Evolutionary conservation across 345 rosid species (phyloP), one percentile per base, ranked within the genome.

Genomic region (Isatis tinctoria): DNA sequence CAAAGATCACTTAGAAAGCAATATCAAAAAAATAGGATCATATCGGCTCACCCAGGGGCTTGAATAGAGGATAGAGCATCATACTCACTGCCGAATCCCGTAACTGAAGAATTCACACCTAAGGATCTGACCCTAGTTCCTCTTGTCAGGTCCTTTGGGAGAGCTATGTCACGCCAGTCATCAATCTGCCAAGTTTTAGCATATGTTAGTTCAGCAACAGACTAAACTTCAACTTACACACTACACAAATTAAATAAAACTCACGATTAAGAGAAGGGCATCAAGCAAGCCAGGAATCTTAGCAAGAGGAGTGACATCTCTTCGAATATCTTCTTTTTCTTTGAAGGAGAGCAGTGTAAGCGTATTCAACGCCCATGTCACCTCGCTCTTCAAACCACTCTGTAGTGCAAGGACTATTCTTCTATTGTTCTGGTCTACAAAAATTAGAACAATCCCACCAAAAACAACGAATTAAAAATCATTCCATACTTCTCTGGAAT

Each of bases 271-370:
- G 69, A 95, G 97, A 79, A 95, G 86, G 18, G 92, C 98, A 80
- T 95, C 99, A 24, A 95, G 98, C 83, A 95, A 79, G 82, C 94
- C 96, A n/a, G 96, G 89, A 60, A 95, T 89, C 79, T 95, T 90
- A 2, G 96, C 89, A n/a, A 89, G 89, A 76, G 95, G 88, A 2
- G 86, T 83, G 12, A 87, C 66, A 56, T 95, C 97, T 85, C 82
- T 89, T 65, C 97, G 93, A 81, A 89, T 67, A 71, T 92, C 99
- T 3, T 95, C 97, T 64, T 84, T 95, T 61, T 92, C 99, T 70
- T 90, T 95, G 88, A 95, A 95, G 14, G 98, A 95, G 3, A 95
- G 93, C 83, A 95, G 49, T 1, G 98, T 95, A 48, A 95, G 94
- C 39, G 99, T 84, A 60, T 95, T 90, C 76, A 95, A 72, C 3